Evolutionary conservation across 225 moss, liverwort and hornwort genomes (phyloP).

Genomic region (Bryum argenteum): DNA sequence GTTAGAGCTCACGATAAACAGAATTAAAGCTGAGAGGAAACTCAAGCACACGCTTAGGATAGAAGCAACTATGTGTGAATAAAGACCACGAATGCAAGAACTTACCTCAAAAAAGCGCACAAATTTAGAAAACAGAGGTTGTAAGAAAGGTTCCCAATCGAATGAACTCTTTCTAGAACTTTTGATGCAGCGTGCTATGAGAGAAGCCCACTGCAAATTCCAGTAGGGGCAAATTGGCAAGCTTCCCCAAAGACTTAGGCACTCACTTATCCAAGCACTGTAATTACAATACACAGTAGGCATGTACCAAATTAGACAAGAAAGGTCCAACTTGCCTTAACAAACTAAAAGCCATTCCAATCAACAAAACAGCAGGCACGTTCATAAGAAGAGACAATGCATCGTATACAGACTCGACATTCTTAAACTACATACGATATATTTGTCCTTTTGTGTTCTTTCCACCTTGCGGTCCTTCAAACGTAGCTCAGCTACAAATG

Average conservation of each 20-base stretch:
- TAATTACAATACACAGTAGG: slow-evolving; percentile 26
- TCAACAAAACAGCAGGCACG: neutral
- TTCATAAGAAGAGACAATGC: slow-evolving; percentile 4
- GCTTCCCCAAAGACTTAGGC: slow-evolving; percentile 63
- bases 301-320: slow-evolving; percentile 3
- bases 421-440: neutral
- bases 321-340: slow-evolving; percentile 8
- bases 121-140: slow-evolving; percentile 65
- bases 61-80: slow-evolving; percentile 6
- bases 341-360: slow-evolving; percentile 10
- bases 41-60: slow-evolving; percentile 9
- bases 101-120: slow-evolving; percentile 78
- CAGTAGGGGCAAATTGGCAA: slow-evolving; percentile 79
- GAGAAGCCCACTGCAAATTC: slow-evolving; percentile 80
- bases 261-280: slow-evolving; percentile 77
- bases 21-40: slow-evolving; percentile 15
- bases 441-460: neutral
- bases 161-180: slow-evolving; percentile 45
- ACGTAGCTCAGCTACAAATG: slow-evolving; percentile 5
- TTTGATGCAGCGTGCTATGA: slow-evolving; percentile 78
- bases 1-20: neutral
- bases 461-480: slow-evolving; percentile 11
- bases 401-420: slow-evolving; percentile 2
- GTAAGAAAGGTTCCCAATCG: slow-evolving; percentile 77
- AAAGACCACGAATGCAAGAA: slow-evolving; percentile 4